Percentiles rank a stretch among this genome's conserved stretches.
Conservation (phyloP, 176 grass and related monocot genomes). For the Phyllostachys edulis region DNA sequence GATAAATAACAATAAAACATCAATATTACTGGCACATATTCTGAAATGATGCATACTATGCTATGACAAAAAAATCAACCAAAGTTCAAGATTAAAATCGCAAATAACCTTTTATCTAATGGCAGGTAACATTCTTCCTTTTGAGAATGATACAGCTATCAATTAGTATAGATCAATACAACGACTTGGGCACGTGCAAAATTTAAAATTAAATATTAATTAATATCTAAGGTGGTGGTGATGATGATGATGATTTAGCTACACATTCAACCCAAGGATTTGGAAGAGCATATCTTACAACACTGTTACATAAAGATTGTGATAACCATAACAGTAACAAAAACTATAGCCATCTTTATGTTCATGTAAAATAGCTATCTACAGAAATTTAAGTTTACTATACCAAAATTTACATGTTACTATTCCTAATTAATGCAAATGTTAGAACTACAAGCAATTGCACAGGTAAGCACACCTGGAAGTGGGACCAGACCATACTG, state of each 20-base stretch:
- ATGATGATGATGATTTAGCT: not conserved
- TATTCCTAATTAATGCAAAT: conserved; percentile 30
- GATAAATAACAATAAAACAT: conserved; percentile 16
- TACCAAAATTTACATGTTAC: conserved; percentile 22
- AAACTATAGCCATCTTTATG: not conserved
- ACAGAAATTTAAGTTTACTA: conserved; percentile 18
- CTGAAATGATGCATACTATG: conserved; percentile 5
- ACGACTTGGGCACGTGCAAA: not conserved
- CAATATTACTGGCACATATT: not conserved
- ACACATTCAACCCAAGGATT: not conserved
- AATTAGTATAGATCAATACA: conserved; percentile 16
- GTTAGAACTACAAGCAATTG: conserved; percentile 18
- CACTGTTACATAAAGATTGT: conserved; percentile 16
- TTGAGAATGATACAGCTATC: not conserved
- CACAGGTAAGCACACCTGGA: conserved; percentile 49
- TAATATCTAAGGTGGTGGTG: not conserved
- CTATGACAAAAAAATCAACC: conserved; percentile 1
- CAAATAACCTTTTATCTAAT: not conserved
- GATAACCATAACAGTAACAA: not conserved
- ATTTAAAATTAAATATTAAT: conserved; percentile 1
- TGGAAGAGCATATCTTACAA: not conserved
- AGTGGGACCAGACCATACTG: conserved; percentile 65
- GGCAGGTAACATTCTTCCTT: conserved; percentile 18
- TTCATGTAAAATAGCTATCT: conserved; percentile 9
- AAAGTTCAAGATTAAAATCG: conserved; percentile 11